Percentiles rank a stretch among this genome's conserved stretches.
Conservation (phyloP, 306 rosid species). For the Gastrolobium bilobum region DNA sequence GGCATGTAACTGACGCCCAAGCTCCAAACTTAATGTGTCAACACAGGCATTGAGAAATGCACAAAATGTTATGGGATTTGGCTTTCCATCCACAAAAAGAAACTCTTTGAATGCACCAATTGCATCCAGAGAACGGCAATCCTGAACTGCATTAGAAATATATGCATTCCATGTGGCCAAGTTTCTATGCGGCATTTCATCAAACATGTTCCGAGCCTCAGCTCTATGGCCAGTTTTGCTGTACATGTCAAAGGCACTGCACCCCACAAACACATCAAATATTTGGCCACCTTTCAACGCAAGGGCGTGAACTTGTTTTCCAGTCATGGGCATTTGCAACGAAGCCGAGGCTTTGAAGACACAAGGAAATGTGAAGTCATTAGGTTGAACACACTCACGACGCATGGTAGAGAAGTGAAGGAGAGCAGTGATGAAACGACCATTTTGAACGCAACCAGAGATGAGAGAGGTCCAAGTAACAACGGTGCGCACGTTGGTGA, state of each 20-base stretch:
- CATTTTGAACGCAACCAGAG: conserved; percentile 80
- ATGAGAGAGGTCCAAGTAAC: conserved; percentile 93
- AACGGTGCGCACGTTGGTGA: conserved; percentile 68
- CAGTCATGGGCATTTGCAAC: conserved; percentile 60
- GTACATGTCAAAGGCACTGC: conserved; percentile 89
- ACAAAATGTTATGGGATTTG: conserved; percentile 75
- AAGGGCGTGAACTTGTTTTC: conserved; percentile 76
- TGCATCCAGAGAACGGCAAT: conserved; percentile 57
- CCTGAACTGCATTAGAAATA: conserved; percentile 80
- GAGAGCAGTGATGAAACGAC: conserved; percentile 63
- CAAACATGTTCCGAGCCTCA: conserved; percentile 74
- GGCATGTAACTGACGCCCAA: conserved; percentile 77
- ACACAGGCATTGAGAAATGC: conserved; percentile 88
- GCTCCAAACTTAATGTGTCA: conserved; percentile 55
- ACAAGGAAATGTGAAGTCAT: conserved; percentile 91
- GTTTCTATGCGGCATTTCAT: conserved; percentile 83
- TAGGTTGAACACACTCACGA: conserved; percentile 66
- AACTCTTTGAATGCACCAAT: conserved; percentile 64
- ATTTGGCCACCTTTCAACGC: conserved; percentile 76
- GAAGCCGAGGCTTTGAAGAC: conserved; percentile 73
- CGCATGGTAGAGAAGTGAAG: conserved; percentile 73
- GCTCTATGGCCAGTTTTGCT: conserved; percentile 61
- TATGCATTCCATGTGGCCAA: conserved; percentile 84
- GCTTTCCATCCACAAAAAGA: conserved; percentile 65
- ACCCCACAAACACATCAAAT: conserved; percentile 80